These are phyloP conservation scores for Kluyveromyces dobzhanskii DNA, from an alignment of 805 yeast species.

Conservation along the genomic window DNA sequence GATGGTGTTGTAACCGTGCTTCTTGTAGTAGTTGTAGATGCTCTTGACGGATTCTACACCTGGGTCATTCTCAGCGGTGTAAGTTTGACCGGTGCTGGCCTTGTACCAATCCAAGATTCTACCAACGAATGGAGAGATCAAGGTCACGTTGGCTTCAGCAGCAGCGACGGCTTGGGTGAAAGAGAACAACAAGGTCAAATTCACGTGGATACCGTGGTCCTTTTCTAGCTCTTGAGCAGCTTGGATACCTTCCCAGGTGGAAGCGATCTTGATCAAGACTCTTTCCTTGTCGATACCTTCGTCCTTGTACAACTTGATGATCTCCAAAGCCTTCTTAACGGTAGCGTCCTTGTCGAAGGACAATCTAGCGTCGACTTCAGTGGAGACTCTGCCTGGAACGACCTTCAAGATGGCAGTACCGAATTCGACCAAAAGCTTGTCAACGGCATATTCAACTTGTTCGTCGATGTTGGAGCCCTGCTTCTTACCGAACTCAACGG, in stretches of 20 bases:
- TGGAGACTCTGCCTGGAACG: slow-evolving; percentile 98
- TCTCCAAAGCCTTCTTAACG: slow-evolving; percentile 83
- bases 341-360: slow-evolving; percentile 94
- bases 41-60: slow-evolving; percentile 87
- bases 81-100: slow-evolving; percentile 83
- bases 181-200: slow-evolving; percentile 91
- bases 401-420: slow-evolving; percentile 88
- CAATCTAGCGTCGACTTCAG: slow-evolving; percentile 98
- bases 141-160: slow-evolving; percentile 94
- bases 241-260: slow-evolving; percentile 99
- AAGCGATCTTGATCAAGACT: slow-evolving; percentile 90
- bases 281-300: slow-evolving; percentile 84
- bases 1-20: slow-evolving; percentile 90
- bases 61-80: slow-evolving; percentile 74
- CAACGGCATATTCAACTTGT: slow-evolving; percentile 77
- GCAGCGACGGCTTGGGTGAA: slow-evolving; percentile 97
- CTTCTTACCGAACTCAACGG: slow-evolving; percentile 75
- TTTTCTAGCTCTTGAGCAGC: slow-evolving; percentile 94
- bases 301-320: slow-evolving; percentile 78
- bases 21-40: slow-evolving; percentile 97
- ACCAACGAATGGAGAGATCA: slow-evolving; percentile 98
- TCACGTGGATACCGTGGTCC: slow-evolving; percentile 85
- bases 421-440: slow-evolving; percentile 88
- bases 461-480: slow-evolving; percentile 44
- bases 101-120: slow-evolving; percentile 98